Evolutionary conservation across 2,329 filamentous ascomycete genomes (phyloP).

Genomic region (Fusarium foetens): DNA sequence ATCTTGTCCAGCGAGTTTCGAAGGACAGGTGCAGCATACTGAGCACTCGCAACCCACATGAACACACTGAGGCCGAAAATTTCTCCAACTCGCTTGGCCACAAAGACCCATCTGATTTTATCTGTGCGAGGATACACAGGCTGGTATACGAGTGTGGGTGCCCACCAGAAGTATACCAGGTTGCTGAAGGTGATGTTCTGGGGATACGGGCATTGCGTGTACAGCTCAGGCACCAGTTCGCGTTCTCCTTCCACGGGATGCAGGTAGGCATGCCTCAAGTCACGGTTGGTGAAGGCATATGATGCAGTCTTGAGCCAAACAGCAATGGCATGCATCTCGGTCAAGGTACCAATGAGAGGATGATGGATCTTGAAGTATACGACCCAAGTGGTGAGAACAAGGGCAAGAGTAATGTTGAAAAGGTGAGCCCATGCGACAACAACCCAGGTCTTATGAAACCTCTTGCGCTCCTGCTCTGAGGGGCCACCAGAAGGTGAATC

Average conservation of each 20-base stretch:
- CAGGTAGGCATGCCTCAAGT: conserved; percentile 89
- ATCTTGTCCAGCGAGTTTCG: conserved; percentile 92
- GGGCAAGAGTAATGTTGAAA: conserved; percentile 83
- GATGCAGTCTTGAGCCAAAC: conserved; percentile 97
- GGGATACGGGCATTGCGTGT: conserved; percentile 86
- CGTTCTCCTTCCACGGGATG: conserved; percentile 75
- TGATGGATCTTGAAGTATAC: conserved; percentile 95
- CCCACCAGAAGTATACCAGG: conserved; percentile 97
- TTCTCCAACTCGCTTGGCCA: conserved; percentile 83
- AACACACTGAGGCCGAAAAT: conserved; percentile 81
- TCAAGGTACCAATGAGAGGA: conserved; percentile 90
- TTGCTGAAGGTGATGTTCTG: conserved; percentile 89
- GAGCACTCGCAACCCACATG: conserved; percentile 94
- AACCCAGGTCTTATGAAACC: conserved; percentile 81
- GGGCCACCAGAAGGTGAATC: conserved; percentile 58
- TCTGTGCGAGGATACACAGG: conserved; percentile 91
- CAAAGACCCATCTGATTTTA: conserved; percentile 86
- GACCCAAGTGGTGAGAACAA: conserved; percentile 81
- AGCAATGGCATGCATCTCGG: conserved; percentile 90
- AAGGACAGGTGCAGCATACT: conserved; percentile 91
- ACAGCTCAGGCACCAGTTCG: conserved; percentile 82
- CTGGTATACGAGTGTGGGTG: conserved; percentile 95
- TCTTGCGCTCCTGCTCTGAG: conserved; percentile 69
- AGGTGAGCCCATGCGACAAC: conserved; percentile 83
- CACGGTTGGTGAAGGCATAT: conserved; percentile 95